A percentile compares a stretch with the other conserved stretches of the same genome.
These are phyloP conservation scores for Colletotrichum lupini DNA, from an alignment of 2,329 filamentous ascomycete genomes.

Conservation along the genomic window DNA sequence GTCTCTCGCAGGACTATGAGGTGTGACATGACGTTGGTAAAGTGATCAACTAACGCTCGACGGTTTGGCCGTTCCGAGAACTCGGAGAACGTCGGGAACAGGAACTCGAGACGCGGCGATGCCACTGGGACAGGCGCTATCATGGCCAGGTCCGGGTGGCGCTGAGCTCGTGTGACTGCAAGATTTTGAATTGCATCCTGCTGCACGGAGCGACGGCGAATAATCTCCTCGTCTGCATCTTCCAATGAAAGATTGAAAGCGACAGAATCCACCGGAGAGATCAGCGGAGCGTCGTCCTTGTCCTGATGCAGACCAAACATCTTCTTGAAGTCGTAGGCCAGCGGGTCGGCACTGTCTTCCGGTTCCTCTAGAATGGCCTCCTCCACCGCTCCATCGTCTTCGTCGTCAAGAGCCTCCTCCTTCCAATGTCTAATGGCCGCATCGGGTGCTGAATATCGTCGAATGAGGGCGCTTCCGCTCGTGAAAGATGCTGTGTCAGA, in stretches of 20 bases:
- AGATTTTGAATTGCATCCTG: slow-evolving; percentile 5
- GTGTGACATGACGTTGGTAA: slow-evolving; percentile 72
- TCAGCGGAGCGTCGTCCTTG: slow-evolving; percentile 35
- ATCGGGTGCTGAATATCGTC: slow-evolving; percentile 25
- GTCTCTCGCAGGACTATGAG: slow-evolving; percentile 72
- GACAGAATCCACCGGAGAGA: slow-evolving; percentile 46
- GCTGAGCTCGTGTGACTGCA: slow-evolving; percentile 33
- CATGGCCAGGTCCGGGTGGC: slow-evolving; percentile 38
- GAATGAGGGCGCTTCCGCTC: slow-evolving; percentile 15
- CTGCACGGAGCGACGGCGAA: slow-evolving; percentile 41
- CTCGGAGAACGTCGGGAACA: slow-evolving; percentile 64
- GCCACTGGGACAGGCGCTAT: slow-evolving; percentile 50
- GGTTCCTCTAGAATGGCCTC: slow-evolving; percentile 30
- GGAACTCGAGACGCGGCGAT: slow-evolving; percentile 62
- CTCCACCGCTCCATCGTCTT: slow-evolving; percentile 16
- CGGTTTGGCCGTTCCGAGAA: slow-evolving; percentile 66
- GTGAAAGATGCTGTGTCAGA: slow-evolving; percentile 26
- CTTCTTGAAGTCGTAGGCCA: slow-evolving; percentile 25
- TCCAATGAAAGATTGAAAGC: slow-evolving; percentile 46
- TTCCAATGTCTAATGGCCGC: slow-evolving; percentile 29
- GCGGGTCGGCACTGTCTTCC: slow-evolving; percentile 15
- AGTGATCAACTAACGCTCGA: slow-evolving; percentile 69
- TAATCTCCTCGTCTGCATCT: slow-evolving; percentile 38
- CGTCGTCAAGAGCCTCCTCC: slow-evolving; percentile 20
- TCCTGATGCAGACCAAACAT: slow-evolving; percentile 21